Evolutionary conservation across 495 filamentous ascomycete species (phyloP), one percentile per base, ranked within the genome.

Genomic region (Penicillium lagena): DNA sequence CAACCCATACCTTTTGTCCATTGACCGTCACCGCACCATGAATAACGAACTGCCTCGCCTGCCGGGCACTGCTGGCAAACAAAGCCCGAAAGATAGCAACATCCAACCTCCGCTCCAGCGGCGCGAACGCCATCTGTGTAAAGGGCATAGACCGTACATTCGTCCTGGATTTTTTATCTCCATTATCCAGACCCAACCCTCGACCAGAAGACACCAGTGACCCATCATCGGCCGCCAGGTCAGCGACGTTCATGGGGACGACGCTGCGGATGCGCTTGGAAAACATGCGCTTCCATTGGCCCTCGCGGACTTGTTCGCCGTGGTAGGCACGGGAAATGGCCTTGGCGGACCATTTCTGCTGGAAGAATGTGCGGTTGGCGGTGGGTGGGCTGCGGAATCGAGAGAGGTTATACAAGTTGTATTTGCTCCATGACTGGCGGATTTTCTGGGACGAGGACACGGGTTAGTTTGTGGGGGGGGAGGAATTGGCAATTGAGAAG

Each of bases 291-390:
- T 82, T 71, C 93, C 93, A 98, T 67, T 90, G 79, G 46, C 80
- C 78, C 63, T 96, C 93, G 42, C 80, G 82, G 54, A 98, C 82
- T 49, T 94, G 87, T 63, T 96, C 93, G 54, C 90, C 90, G 69
- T 98, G 93, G 64, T 97, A 98, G 42, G 77, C 80, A 39, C 93
- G 87, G 7, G 87, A 77, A 43, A 78, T 42, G 8, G 89, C 78
- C 64, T 97, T 98, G 46, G 90, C 86, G 0, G 58, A 56, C 90
- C 90, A 98, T 86, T 96, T 97, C 62, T 98, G 93, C 73, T 98
- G 93, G 79, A 94, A 98, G 72, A 86, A 91, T 38, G 90, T 96
- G 35, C 66, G 64, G 9, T 48, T 58, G 11, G 47, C 43, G 37
- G 62, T 66, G 3, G 36, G 51, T 15, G 72, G 70, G 35, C 53